Conservation (phyloP, 371 early-diverging fungal genomes). For the Catenaria anguillulae region DNA sequence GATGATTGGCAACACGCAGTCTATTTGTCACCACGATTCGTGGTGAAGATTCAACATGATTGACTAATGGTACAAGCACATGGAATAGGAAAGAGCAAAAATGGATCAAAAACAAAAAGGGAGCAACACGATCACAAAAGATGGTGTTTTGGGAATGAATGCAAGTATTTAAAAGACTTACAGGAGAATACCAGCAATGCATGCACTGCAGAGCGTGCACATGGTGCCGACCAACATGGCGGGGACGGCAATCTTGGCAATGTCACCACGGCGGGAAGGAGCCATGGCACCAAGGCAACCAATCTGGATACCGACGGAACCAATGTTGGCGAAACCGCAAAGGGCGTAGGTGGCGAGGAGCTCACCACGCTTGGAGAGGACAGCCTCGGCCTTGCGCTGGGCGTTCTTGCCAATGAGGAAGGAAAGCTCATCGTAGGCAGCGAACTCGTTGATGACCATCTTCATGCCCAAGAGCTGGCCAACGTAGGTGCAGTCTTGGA, state of each 20-base stretch:
- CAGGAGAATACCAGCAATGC: constrained; percentile 62
- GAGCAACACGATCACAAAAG: too few species aligned
- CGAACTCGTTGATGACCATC: constrained; percentile 80
- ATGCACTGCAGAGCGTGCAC: constrained; percentile 70
- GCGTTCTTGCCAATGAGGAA: constrained; percentile 9
- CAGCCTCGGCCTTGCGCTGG: constrained; percentile 5
- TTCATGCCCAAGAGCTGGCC: constrained; percentile 72
- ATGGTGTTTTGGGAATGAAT: too few species aligned
- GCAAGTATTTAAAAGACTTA: too few species aligned
- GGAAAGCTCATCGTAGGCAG: constrained; percentile 49
- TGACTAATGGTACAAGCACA: too few species aligned
- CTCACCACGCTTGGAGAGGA: constrained; percentile 21
- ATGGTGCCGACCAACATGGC: constrained; percentile 69
- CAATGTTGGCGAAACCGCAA: constrained; percentile 80
- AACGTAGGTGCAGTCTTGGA: constrained; percentile 36
- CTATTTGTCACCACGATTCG: too few species aligned
- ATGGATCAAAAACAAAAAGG: too few species aligned
- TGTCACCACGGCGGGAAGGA: constrained; percentile 56
- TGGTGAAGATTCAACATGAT: too few species aligned
- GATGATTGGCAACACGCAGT: too few species aligned
- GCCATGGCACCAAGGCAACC: constrained; percentile 64
- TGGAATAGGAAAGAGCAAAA: too few species aligned
- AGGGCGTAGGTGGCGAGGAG: constrained; percentile 58
- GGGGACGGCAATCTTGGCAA: constrained; percentile 57
- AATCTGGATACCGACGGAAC: too few species aligned